These are phyloP conservation scores for Penstemon eatonii DNA, from an alignment of 257 asterid genomes.

Conservation along the genomic window DNA sequence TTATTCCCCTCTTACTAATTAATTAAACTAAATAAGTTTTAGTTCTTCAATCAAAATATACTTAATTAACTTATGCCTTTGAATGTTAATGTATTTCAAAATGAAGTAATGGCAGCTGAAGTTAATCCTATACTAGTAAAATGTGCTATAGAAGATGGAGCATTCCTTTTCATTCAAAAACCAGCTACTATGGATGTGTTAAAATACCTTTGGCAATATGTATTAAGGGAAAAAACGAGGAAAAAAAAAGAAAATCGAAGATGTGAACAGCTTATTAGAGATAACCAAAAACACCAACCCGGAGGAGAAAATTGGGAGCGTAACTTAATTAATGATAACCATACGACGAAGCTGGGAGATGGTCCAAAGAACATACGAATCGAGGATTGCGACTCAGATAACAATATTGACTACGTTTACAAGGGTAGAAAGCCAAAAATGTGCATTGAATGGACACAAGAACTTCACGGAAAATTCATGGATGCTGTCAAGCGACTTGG, in stretches of 20 bases:
- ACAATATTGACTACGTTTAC: not conserved
- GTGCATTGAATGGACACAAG: slow-evolving; percentile 36
- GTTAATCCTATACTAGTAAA: slow-evolving; percentile 18
- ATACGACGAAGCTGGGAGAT: not conserved
- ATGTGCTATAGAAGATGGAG: slow-evolving; percentile 36
- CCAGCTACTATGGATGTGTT: slow-evolving; percentile 13
- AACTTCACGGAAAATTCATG: slow-evolving; percentile 34
- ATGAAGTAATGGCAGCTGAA: slow-evolving; percentile 27
- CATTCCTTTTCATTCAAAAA: slow-evolving; percentile 32
- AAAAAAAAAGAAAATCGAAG: slow-evolving; percentile 14
- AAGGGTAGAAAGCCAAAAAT: slow-evolving; percentile 8
- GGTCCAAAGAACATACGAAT: not conserved
- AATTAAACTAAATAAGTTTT: too few relatives aligned
- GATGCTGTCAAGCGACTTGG: slow-evolving; percentile 33
- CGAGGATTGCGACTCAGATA: slow-evolving; percentile 5
- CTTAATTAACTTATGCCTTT: not conserved
- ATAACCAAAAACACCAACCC: not conserved
- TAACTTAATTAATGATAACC: too few relatives aligned
- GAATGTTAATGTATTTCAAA: not conserved
- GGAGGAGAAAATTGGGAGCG: too few relatives aligned
- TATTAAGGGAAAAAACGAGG: slow-evolving; percentile 24
- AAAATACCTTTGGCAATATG: slow-evolving; percentile 35
- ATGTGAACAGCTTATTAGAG: not conserved
- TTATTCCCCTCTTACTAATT: too few relatives aligned
- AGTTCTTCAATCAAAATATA: not conserved